phyloP scores from a whole-genome alignment of 2,329 filamentous ascomycete genomes.

The Davidsoniella virescens region DNA sequence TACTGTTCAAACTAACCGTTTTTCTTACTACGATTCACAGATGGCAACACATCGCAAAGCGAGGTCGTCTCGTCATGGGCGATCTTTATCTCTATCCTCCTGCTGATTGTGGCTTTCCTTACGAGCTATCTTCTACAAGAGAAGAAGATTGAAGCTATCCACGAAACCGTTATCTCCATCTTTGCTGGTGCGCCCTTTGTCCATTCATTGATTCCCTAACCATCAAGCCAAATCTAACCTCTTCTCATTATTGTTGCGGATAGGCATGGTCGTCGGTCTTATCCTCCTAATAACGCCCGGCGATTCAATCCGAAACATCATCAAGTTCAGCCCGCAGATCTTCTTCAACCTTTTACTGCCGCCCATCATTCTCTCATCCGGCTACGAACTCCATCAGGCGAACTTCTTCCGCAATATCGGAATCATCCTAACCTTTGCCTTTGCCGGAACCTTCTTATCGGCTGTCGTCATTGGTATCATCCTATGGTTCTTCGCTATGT shows the following conservation, averaged over 20 bases:
- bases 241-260: conserved; percentile 1
- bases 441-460: conserved; percentile 92
- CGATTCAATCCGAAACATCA: conserved; percentile 71
- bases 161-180: conserved; percentile 96
- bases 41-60: conserved; percentile 71
- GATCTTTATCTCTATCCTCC: conserved; percentile 86
- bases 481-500: conserved; percentile 72
- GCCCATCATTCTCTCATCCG: conserved; percentile 91
- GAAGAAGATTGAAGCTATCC: conserved; percentile 91
- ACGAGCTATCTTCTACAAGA: conserved; percentile 94
- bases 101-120: conserved; percentile 88
- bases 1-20: conserved; percentile 7
- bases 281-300: conserved; percentile 68
- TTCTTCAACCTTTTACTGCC: conserved; percentile 99
- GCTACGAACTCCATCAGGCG: conserved; percentile 92
- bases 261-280: conserved; percentile 89
- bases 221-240: background rate
- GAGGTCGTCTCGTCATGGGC: conserved; percentile 95
- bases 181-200: conserved; percentile 54
- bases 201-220: background rate
- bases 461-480: conserved; percentile 86
- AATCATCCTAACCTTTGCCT: conserved; percentile 92
- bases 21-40: conserved; percentile 16
- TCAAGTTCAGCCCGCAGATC: conserved; percentile 97
- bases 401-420: conserved; percentile 99